Base-by-base conservation (phyloP, 768 basidiomycete species). In the Sarcodon aspratus region DNA sequence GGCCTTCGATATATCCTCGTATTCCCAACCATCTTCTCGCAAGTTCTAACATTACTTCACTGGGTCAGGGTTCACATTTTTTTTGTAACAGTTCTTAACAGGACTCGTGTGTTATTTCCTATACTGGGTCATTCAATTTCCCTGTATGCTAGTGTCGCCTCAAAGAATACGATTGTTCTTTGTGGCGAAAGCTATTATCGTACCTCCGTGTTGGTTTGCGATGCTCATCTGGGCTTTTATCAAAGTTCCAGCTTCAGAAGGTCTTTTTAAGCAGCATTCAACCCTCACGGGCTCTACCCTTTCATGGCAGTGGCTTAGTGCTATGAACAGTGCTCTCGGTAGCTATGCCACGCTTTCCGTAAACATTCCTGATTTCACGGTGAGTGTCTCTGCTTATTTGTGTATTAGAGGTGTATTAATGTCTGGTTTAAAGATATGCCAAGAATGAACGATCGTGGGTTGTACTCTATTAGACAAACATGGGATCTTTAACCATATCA, bases 101-200 rank as follows among this genome's bases (percentile, higher is more conserved):
- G 81, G 78, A 13, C 71, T 88, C 58, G 70, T 82, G 61, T 84
- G 80, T 59, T 89, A 84, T 63, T 75, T 86, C 55, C 58, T 90
- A 18, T 89, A 77, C 64, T 90, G 85, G 85, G 56, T 82, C 48
- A 67, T 90, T 34, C 83, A 89, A 59, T 70, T 90, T 50, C 80
- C 87, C 1, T 72, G 89, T 59, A 71, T 91, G 71, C 61, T 88
- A 47, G 59, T 91, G 46, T 83, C 85, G 10, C 88, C 89, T 1
- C 82, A 88, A 53, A 76, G 74, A 55, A 82, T 94, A 48, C 76
- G 82, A 44, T 78, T 78, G 64, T 67, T 92, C 32, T 94, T 91
- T 71, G 65, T 81, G 42, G 66, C 74, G 50, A 92, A 91, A 47
- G 59, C 69, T 3, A 52, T 73, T 47, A 58, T 71, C 36, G 74